Conservation (phyloP, 768 basidiomycete species). For the Russula sp. region DNA sequence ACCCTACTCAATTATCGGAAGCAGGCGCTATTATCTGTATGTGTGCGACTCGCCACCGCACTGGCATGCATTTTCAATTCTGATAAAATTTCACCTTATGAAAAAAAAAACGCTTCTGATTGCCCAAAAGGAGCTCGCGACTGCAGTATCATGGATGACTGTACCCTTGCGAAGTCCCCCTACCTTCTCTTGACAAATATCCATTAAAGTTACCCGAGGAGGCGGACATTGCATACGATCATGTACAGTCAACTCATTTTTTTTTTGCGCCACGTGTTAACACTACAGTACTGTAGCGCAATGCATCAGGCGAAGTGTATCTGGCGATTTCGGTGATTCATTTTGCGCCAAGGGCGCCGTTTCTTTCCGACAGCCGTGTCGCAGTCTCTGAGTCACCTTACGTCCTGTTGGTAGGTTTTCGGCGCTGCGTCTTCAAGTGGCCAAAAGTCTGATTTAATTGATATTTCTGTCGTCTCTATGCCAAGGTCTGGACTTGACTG, state of each 20-base stretch:
- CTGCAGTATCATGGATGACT: not conserved
- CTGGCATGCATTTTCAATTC: not conserved
- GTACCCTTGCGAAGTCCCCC: not conserved
- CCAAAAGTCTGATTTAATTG: not conserved
- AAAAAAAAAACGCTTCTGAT: too few species aligned
- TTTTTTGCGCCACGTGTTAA: not conserved
- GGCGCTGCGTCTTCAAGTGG: too few species aligned
- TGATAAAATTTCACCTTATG: not conserved
- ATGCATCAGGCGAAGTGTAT: not conserved
- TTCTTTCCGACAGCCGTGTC: not conserved
- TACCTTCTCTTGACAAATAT: not conserved
- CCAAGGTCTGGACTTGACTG: not conserved
- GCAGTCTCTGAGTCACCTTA: not conserved
- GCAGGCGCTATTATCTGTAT: not conserved
- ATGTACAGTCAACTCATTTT: not conserved
- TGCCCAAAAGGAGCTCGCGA: not conserved
- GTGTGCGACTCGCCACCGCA: too few species aligned
- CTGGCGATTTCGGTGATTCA: not conserved
- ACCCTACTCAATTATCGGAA: not conserved
- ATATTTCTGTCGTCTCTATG: not conserved
- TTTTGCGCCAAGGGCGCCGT: not conserved
- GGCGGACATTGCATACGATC: too few species aligned
- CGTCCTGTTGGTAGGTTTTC: not conserved
- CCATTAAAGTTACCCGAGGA: not conserved
- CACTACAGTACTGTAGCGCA: not conserved